Evolutionary conservation across 2,329 filamentous ascomycete genomes (phyloP).

Genomic region (Diaporthe amygdali): DNA sequence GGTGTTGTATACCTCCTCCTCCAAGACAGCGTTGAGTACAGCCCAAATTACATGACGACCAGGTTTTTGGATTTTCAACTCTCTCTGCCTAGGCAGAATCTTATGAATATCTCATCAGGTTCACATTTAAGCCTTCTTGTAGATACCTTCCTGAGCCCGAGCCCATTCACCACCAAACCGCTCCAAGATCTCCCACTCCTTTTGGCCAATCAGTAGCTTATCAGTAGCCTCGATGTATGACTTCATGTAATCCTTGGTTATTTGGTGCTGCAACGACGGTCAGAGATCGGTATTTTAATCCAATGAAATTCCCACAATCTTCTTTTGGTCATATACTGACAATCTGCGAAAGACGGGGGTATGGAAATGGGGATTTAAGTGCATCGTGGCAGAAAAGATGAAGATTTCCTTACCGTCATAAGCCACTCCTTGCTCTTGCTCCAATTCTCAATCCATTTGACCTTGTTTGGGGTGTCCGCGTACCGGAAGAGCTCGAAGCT

Average conservation of each 20-base stretch:
- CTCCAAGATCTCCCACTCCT: background rate
- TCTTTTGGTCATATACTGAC: too few relatives aligned
- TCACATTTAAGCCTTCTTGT: background rate
- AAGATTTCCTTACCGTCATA: background rate
- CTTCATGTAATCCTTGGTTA: background rate
- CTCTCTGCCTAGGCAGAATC: too few relatives aligned
- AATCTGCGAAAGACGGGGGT: too few relatives aligned
- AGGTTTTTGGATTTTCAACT: background rate
- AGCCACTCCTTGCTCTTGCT: background rate
- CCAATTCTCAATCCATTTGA: constrained; percentile 6
- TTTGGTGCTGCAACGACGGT: background rate
- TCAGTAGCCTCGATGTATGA: background rate
- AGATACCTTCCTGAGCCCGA: background rate
- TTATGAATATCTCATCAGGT: background rate
- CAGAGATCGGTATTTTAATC: background rate
- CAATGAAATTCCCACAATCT: too few relatives aligned
- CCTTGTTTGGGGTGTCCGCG: background rate
- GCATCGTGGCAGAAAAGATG: background rate
- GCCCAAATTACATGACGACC: too few relatives aligned
- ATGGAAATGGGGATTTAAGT: background rate
- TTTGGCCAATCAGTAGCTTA: background rate
- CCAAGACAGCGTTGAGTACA: too few relatives aligned
- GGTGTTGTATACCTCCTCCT: too few relatives aligned
- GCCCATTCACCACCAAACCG: background rate
- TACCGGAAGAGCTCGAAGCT: constrained; percentile 2